Conservation (phyloP, 2,329 filamentous ascomycete genomes). For the Remersonia thermophila region DNA sequence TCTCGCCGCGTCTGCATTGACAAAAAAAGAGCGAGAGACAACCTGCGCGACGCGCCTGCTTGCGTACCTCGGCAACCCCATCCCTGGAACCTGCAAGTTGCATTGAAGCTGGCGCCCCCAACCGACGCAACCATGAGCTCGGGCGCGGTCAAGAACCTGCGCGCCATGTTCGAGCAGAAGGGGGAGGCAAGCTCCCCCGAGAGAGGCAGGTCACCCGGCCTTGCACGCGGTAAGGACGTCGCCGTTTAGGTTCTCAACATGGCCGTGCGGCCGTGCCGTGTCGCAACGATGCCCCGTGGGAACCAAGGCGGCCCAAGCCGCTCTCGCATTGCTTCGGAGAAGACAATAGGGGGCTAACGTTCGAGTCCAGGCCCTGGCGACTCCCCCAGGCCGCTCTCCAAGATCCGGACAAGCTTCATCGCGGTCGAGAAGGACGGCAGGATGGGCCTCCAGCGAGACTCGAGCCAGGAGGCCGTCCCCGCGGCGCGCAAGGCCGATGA, state of each 20-base stretch:
- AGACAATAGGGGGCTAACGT: no score
- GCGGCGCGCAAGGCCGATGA: conserved; percentile 26
- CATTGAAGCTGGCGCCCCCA: conserved; percentile 2
- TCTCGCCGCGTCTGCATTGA: conserved; percentile 2
- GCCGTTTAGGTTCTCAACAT: no score
- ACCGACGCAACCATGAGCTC: conserved; percentile 39
- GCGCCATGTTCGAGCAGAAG: conserved; percentile 70
- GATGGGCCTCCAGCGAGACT: conserved; percentile 37
- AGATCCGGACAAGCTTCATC: conserved; percentile 64
- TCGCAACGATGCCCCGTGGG: no score
- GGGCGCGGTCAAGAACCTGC: conserved; percentile 55
- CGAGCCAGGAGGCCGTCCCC: conserved; percentile 31
- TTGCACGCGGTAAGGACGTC: conserved; percentile 30
- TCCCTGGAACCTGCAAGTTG: no score
- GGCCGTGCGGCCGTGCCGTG: no score
- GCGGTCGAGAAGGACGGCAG: conserved; percentile 55
- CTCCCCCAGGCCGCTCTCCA: conserved; percentile 56
- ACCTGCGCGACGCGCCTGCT: no score
- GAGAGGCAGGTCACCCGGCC: conserved; percentile 55
- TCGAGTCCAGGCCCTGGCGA: conserved; percentile 23
- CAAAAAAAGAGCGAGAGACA: no score
- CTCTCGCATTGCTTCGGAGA: no score
- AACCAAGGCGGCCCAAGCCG: no score
- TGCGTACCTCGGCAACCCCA: no score
- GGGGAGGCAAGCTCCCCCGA: conserved; percentile 53